Evolutionary conservation across 1,284 basidiomycete genomes (phyloP).

Genomic region (Ustilago sp.): DNA sequence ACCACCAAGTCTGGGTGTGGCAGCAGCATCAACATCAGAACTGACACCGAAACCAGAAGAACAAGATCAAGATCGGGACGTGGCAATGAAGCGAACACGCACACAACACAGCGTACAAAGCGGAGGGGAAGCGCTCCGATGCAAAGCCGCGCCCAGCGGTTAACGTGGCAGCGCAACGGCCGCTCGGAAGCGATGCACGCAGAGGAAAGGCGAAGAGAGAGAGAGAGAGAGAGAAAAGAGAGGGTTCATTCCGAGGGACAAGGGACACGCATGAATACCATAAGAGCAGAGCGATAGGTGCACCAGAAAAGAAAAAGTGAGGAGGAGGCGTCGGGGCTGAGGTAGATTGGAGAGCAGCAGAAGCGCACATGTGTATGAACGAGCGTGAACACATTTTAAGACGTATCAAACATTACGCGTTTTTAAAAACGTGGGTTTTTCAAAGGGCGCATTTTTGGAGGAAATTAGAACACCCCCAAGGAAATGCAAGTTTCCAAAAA

Average conservation of each 20-base stretch:
- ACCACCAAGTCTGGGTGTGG: background rate
- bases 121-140: constrained; percentile 11
- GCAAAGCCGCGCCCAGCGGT: constrained; percentile 14
- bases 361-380: background rate
- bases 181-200: background rate
- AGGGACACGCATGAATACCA: background rate
- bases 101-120: background rate
- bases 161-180: background rate
- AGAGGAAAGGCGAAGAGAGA: background rate
- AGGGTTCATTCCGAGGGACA: background rate
- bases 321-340: constrained; percentile 2
- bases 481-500: too few relatives aligned
- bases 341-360: background rate
- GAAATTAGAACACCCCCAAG: too few relatives aligned
- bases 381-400: too few relatives aligned
- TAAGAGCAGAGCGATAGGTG: background rate
- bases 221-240: background rate
- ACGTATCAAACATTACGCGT: too few relatives aligned
- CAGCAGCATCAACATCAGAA: background rate
- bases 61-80: background rate
- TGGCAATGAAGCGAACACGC: background rate
- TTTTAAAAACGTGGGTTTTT: too few relatives aligned
- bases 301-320: background rate
- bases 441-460: too few relatives aligned
- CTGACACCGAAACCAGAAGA: background rate